Evolutionary conservation across 768 basidiomycete genomes (phyloP).

Genomic region (Pleurotus platypus): DNA sequence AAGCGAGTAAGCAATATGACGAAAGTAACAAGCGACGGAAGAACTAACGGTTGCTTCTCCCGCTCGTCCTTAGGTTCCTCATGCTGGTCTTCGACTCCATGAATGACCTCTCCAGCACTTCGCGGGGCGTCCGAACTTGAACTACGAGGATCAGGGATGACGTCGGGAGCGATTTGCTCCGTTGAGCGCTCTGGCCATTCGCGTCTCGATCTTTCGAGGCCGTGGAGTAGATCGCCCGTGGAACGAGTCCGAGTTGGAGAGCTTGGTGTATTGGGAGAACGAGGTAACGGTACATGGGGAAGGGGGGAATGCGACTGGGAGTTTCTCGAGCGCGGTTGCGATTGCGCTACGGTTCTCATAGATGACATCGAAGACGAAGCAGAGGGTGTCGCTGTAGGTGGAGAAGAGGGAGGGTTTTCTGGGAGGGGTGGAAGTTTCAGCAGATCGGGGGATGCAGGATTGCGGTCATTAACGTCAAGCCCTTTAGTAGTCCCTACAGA

Average conservation of each 20-base stretch:
- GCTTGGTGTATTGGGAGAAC: conserved; percentile 31
- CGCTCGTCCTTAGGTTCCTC: conserved; percentile 29
- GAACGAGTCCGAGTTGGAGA: conserved; percentile 55
- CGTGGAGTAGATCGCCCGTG: conserved; percentile 44
- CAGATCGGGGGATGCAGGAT: conserved; percentile 70
- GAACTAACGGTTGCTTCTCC: conserved; percentile 52
- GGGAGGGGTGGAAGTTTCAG: conserved; percentile 49
- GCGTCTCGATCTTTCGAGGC: conserved; percentile 32
- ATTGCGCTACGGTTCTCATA: conserved; percentile 25
- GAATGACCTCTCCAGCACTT: conserved; percentile 9
- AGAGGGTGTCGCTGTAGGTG: conserved; percentile 47
- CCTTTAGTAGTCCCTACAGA: conserved; percentile 25
- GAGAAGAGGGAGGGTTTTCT: conserved; percentile 51
- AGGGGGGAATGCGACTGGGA: conserved; percentile 19
- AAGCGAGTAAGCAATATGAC: conserved; percentile 7
- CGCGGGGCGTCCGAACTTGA: conserved; percentile 11
- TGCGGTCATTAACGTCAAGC: conserved; percentile 46
- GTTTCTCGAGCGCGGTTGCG: conserved; percentile 22
- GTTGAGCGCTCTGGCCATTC: conserved; percentile 18
- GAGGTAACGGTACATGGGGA: conserved; percentile 30
- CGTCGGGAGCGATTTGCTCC: background rate
- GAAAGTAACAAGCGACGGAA: background rate
- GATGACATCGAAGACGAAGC: conserved; percentile 20
- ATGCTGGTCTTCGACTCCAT: conserved; percentile 17
- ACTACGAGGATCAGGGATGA: conserved; percentile 8